Evolutionary conservation across 306 rosid genomes (phyloP).

Genomic region (Acacia acuminata): DNA sequence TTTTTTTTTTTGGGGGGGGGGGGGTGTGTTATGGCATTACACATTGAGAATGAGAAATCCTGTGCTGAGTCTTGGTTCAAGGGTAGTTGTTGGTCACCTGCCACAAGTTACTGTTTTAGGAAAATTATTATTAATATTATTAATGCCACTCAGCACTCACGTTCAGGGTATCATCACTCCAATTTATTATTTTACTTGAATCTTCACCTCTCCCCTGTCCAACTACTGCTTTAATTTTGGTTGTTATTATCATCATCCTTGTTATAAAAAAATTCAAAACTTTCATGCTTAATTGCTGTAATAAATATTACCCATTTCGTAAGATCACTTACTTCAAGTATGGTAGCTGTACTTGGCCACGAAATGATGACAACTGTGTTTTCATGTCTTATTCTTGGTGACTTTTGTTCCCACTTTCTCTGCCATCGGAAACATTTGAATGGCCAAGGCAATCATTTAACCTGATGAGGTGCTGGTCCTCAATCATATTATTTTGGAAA

Average conservation of each 20-base stretch:
- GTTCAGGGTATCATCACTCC: not conserved
- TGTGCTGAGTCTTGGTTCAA: not conserved
- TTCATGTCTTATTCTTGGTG: not conserved
- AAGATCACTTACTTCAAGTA: not conserved
- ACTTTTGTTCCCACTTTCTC: not conserved
- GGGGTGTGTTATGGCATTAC: not conserved
- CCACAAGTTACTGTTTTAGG: not conserved
- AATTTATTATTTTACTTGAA: slow-evolving; percentile 4
- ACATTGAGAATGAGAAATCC: not conserved
- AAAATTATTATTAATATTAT: not conserved
- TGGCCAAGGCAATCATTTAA: not conserved
- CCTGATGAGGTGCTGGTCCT: not conserved
- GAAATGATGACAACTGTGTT: not conserved
- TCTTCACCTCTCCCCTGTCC: not conserved
- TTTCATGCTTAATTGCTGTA: not conserved
- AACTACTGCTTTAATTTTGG: not conserved
- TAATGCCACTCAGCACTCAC: not conserved
- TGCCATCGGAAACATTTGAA: not conserved
- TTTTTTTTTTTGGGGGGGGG: too few relatives aligned
- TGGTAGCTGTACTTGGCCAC: not conserved
- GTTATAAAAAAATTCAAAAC: not conserved
- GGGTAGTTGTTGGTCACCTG: not conserved
- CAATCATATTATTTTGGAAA: not conserved
- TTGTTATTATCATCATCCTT: not conserved
- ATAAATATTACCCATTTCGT: not conserved